Conservation (phyloP, 345 rosid genomes). For the Gossypium raimondii region DNA sequence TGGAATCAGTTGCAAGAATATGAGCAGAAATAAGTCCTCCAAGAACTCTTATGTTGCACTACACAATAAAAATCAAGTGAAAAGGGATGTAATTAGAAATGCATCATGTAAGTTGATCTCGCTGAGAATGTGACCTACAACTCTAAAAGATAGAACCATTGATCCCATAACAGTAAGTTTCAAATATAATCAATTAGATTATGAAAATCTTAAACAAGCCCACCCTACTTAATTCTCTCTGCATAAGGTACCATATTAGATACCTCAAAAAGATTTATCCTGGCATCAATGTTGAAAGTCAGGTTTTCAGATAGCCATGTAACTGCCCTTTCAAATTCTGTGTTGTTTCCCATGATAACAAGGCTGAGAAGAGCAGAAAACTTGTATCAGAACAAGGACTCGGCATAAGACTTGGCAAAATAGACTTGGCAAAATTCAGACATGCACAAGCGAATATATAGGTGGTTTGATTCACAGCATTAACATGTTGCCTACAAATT, state of each 20-base stretch:
- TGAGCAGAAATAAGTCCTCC: conserved; percentile 99
- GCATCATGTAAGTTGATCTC: conserved; percentile 10
- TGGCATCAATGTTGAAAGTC: conserved; percentile 72
- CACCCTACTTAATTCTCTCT: not conserved
- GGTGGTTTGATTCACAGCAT: not conserved
- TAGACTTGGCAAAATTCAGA: not conserved
- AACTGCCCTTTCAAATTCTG: conserved; percentile 79
- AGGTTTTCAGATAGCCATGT: conserved; percentile 87
- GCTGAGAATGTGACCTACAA: not conserved
- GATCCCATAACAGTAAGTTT: conserved; percentile 5
- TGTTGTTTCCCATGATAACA: conserved; percentile 76
- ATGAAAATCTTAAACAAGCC: not conserved
- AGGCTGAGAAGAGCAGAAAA: conserved; percentile 53
- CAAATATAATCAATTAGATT: not conserved
- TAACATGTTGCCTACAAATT: not conserved
- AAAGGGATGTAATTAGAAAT: conserved; percentile 27
- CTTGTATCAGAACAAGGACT: conserved; percentile 6
- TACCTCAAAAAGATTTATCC: conserved; percentile 96
- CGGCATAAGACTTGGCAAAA: conserved; percentile 12
- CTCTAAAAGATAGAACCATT: not conserved
- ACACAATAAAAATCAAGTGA: conserved; percentile 34
- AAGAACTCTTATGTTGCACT: conserved; percentile 99
- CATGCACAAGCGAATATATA: not conserved
- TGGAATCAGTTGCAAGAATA: conserved; percentile 90
- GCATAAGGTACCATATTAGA: not conserved